phyloP scores from a whole-genome alignment of 805 yeast genomes.

The Barnettozyma siamensis region DNA sequence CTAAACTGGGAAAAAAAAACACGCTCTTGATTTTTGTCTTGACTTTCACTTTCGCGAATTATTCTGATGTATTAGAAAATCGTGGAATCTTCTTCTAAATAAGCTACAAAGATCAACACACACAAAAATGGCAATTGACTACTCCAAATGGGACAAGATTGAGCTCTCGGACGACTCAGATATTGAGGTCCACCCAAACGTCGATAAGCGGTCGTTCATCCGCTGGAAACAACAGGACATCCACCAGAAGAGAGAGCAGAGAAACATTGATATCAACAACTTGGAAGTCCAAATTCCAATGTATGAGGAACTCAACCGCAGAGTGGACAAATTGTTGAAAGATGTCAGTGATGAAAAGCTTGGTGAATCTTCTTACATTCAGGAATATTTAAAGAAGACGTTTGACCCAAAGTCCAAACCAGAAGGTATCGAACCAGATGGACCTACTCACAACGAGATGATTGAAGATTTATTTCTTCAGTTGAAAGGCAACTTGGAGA shows the following conservation, averaged over 20 bases:
- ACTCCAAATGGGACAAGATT: slow-evolving; percentile 96
- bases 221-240: slow-evolving; percentile 97
- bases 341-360: slow-evolving; percentile 37
- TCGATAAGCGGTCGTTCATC: slow-evolving; percentile 87
- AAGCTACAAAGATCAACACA: too few species aligned
- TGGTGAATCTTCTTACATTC: slow-evolving; percentile 26
- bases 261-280: slow-evolving; percentile 72
- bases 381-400: slow-evolving; percentile 38
- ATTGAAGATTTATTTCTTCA: slow-evolving; percentile 84
- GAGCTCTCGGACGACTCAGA: slow-evolving; percentile 97
- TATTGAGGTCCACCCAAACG: slow-evolving; percentile 96
- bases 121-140: slow-evolving; percentile 71
- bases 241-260: slow-evolving; percentile 82
- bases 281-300: slow-evolving; percentile 73
- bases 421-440: slow-evolving; percentile 38
- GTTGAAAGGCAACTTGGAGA: slow-evolving; percentile 52
- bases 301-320: slow-evolving; percentile 66
- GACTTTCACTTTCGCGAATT: not conserved
- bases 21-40: not conserved
- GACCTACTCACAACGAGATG: slow-evolving; percentile 83
- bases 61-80: not conserved
- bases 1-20: not conserved
- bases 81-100: too few species aligned
- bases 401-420: slow-evolving; percentile 60
- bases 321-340: slow-evolving; percentile 61